Percentiles rank a stretch among this genome's conserved stretches.
phyloP scores from a whole-genome alignment of 139 green algal genomes.

The Auxenochlorella pyrenoidosa region DNA sequence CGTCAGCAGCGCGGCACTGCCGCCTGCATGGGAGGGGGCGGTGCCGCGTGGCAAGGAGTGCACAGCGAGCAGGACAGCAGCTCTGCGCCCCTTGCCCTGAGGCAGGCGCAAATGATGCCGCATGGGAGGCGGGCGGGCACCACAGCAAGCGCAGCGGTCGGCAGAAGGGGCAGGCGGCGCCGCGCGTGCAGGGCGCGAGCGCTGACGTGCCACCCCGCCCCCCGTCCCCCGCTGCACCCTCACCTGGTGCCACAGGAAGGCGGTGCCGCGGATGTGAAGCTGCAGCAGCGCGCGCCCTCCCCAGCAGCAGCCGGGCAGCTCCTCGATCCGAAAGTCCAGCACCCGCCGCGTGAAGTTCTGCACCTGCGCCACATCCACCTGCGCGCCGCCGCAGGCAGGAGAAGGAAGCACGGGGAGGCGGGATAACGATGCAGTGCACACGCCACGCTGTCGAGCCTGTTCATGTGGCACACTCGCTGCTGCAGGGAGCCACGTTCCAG shows the following conservation, averaged over 20 bases:
- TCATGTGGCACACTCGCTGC: too few species aligned
- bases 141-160: too few species aligned
- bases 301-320: neutral
- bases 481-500: neutral
- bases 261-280: slow-evolving; percentile 69
- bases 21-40: too few species aligned
- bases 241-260: slow-evolving; percentile 95
- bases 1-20: too few species aligned
- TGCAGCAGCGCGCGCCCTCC: slow-evolving; percentile 44
- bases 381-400: neutral
- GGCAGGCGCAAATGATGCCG: neutral
- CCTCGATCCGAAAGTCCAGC: slow-evolving; percentile 53
- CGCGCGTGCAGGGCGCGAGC: too few species aligned
- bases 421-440: neutral
- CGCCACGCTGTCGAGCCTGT: too few species aligned
- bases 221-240: slow-evolving; percentile 6
- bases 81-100: too few species aligned
- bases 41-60: too few species aligned
- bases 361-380: slow-evolving; percentile 54
- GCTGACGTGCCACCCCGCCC: too few species aligned
- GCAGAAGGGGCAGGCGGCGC: too few species aligned
- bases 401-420: neutral
- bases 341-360: slow-evolving; percentile 72
- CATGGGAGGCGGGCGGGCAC: neutral
- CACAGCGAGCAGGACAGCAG: neutral